These are phyloP conservation scores for Thielaviopsis euricoi DNA, from an alignment of 2,329 filamentous ascomycete species.

Conservation along the genomic window DNA sequence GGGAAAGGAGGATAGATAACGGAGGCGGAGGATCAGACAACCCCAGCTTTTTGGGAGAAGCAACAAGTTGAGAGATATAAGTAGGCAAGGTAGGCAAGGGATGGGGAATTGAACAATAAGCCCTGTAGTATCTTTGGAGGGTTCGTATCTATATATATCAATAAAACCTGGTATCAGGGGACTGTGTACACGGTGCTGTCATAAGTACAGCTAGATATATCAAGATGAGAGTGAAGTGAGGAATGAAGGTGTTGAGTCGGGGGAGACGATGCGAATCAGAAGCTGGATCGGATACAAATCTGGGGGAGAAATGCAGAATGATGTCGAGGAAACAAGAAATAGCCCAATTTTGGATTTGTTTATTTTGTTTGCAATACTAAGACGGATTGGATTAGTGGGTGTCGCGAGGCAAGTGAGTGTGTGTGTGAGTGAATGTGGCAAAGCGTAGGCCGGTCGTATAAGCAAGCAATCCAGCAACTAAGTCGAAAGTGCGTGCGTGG, in stretches of 20 bases:
- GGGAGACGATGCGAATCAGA: background rate
- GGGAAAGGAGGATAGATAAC: constrained; percentile 8
- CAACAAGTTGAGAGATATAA: background rate
- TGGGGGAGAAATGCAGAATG: background rate
- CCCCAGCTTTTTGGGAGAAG: background rate
- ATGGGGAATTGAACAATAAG: background rate
- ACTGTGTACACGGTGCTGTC: background rate
- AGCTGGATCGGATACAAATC: background rate
- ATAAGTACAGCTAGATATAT: too few relatives aligned
- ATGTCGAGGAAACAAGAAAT: background rate
- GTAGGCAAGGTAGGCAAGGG: background rate
- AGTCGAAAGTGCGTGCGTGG: too few relatives aligned
- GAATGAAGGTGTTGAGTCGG: background rate
- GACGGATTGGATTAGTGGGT: background rate
- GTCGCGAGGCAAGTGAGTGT: too few relatives aligned
- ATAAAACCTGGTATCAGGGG: background rate
- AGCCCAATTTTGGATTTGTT: too few relatives aligned
- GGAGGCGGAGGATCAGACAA: background rate
- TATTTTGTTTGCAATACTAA: background rate
- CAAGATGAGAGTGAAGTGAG: background rate
- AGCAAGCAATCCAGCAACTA: too few relatives aligned
- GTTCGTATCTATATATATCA: background rate
- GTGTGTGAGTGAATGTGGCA: too few relatives aligned
- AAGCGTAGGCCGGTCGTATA: too few relatives aligned
- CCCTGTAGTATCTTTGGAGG: background rate